Conservation (phyloP, 2,329 filamentous ascomycete genomes). For the Proliferodiscus dingleyae region DNA sequence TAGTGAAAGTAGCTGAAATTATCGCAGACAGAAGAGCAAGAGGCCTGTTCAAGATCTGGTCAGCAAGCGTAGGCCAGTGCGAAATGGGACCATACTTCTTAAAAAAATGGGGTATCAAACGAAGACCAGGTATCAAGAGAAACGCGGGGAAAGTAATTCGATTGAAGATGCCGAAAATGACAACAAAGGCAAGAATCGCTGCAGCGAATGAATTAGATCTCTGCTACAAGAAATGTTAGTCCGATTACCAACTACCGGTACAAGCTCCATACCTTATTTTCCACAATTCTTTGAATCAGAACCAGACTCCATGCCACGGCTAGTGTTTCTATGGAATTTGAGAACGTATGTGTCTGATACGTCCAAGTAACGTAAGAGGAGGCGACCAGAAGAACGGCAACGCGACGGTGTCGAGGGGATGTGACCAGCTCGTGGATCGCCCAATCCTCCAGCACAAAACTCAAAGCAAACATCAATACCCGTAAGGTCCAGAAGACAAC, state of each 20-base stretch:
- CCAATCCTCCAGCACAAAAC: constrained; percentile 97
- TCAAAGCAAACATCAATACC: constrained; percentile 86
- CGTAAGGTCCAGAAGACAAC: constrained; percentile 86
- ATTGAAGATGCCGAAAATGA: constrained; percentile 88
- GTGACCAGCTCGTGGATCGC: constrained; percentile 87
- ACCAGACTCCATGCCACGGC: constrained; percentile 91
- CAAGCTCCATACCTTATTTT: constrained; percentile 61
- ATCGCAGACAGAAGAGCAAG: constrained; percentile 58
- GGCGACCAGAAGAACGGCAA: constrained; percentile 78
- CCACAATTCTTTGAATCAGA: constrained; percentile 78
- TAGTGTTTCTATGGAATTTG: constrained; percentile 92
- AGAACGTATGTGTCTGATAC: constrained; percentile 97
- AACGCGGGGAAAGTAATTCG: constrained; percentile 97
- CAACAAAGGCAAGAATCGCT: constrained; percentile 71
- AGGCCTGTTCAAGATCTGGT: constrained; percentile 42
- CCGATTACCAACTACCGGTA: neutral
- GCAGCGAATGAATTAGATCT: constrained; percentile 72
- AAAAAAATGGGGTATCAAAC: constrained; percentile 78
- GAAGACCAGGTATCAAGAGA: constrained; percentile 75
- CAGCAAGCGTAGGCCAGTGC: constrained; percentile 5
- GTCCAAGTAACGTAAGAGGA: constrained; percentile 99
- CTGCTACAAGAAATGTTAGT: constrained; percentile 45
- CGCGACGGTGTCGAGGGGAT: constrained; percentile 63
- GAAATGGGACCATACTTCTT: constrained; percentile 56
- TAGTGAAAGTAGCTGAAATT: constrained; percentile 61